These are phyloP conservation scores for Fusarium verrucosum DNA, from an alignment of 2,329 filamentous ascomycete genomes.

Conservation along the genomic window DNA sequence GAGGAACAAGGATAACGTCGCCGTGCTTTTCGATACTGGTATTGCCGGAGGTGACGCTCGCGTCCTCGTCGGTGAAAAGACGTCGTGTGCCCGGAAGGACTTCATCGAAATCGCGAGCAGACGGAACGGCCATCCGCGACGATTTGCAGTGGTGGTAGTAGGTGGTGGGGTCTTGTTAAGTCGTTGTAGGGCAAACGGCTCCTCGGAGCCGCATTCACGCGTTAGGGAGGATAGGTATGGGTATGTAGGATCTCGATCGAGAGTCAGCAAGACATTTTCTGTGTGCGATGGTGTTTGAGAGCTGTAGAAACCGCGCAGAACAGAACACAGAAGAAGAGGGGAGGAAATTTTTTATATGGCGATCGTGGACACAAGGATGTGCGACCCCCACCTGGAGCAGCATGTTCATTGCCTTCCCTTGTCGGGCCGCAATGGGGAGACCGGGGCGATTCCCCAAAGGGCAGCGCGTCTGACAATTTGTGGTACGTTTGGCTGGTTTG, in stretches of 20 bases:
- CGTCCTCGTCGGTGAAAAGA: constrained; percentile 42
- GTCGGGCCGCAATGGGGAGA: constrained; percentile 36
- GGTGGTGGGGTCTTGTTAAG: constrained; percentile 4
- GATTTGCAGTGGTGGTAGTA: constrained; percentile 3
- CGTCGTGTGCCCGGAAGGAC: constrained; percentile 47
- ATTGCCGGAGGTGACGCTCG: constrained; percentile 40
- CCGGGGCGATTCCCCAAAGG: constrained; percentile 29
- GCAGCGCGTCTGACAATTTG: constrained; percentile 21
- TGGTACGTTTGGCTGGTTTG: constrained; percentile 18
- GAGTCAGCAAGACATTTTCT: constrained; percentile 36
- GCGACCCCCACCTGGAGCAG: constrained; percentile 11
- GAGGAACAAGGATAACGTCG: constrained; percentile 62
- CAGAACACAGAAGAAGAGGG: background rate
- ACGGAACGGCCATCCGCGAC: constrained; percentile 35
- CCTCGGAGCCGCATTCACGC: constrained; percentile 36
- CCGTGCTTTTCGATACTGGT: constrained; percentile 44
- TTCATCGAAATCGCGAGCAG: constrained; percentile 33
- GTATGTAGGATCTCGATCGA: constrained; percentile 26
- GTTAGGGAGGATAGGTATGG: constrained; percentile 36
- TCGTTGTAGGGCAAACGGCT: constrained; percentile 30
- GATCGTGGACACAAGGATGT: constrained; percentile 4
- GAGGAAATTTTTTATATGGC: constrained; percentile 18
- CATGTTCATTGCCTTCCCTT: constrained; percentile 8
- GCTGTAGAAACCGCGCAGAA: background rate
- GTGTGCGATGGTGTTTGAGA: background rate